phyloP scores from a whole-genome alignment of 352 stramenopile species.

The Globisporangium iwayamae region DNA sequence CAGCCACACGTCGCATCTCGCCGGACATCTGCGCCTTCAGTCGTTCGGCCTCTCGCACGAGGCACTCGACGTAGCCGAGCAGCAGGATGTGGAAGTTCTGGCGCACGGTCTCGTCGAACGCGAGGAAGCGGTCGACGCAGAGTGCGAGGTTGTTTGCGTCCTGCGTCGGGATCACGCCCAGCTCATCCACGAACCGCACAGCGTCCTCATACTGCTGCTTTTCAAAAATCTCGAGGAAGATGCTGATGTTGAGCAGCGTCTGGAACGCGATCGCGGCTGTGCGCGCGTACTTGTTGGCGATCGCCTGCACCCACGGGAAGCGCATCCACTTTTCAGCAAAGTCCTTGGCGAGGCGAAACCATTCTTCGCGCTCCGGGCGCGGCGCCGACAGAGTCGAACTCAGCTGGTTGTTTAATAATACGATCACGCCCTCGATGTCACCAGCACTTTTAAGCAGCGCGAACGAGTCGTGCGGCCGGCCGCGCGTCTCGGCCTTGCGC shows the following conservation, averaged over 20 bases:
- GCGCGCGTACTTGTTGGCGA: conserved; percentile 71
- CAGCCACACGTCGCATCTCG: conserved; percentile 40
- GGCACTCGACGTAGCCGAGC: conserved; percentile 85
- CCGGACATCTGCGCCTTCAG: conserved; percentile 66
- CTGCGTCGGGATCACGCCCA: conserved; percentile 67
- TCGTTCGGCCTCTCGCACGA: conserved; percentile 78
- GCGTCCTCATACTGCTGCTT: conserved; percentile 79
- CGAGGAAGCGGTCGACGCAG: conserved; percentile 81
- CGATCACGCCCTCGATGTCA: conserved; percentile 72
- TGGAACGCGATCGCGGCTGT: conserved; percentile 75
- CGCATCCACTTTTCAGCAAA: conserved; percentile 88
- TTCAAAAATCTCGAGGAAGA: conserved; percentile 84
- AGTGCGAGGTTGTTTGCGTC: conserved; percentile 52
- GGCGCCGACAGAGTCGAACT: conserved; percentile 55
- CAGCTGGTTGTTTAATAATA: conserved; percentile 73
- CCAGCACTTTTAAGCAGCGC: conserved; percentile 75
- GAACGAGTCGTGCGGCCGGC: conserved; percentile 68
- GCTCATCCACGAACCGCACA: conserved; percentile 80
- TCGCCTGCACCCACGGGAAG: conserved; percentile 73
- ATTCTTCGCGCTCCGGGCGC: conserved; percentile 65
- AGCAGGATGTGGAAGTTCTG: conserved; percentile 85
- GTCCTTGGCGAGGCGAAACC: conserved; percentile 77
- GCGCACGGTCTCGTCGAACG: conserved; percentile 75
- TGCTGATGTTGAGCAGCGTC: conserved; percentile 82
- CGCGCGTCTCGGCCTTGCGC: conserved; percentile 69